Base-by-base conservation (phyloP, 371 early-diverging fungal species). In the Nosema muscidifuracis region DNA sequence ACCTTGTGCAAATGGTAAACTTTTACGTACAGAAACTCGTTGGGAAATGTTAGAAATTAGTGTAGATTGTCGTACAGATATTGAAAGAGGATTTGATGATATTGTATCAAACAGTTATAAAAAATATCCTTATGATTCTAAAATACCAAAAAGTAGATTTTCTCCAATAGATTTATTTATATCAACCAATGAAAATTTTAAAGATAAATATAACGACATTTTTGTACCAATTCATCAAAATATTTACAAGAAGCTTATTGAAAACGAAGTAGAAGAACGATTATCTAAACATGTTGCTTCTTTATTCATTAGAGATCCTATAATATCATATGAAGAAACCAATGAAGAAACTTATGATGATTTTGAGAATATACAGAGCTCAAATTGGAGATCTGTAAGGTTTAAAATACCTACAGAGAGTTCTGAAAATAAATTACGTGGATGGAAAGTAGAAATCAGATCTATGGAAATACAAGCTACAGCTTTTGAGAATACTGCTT, bases 311-410 rank as follows among this genome's bases (percentile, higher is more conserved):
- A 89, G 98, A 34, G 98, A 97, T 78, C 98, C 98, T 38, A 86
- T 97, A 36, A 93, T 96, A 12, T 87, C 94, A 22, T 95, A 91
- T 77, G 83, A 88, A 77, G 94, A 95, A 77, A 80, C 91, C 30
- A 81, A 93, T 64, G 84, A 92, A 61, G 15, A 47, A 31, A n/a
- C 31, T 43, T 36, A 15, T 42, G 76, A 75, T 44, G 78, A 81
- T 57, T 81, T 81, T 77, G 77, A 91, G 86, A 95, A 96, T 82
- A 86, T 97, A 57, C 95, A 97, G 86, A 91, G 91, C 24, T 95
- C 95, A 60, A 97, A 97, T 82, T 97, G 98, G 98, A 93, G 96
- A 84, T 91, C 93, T 12, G 89, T 95, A 87, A 87, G 98, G 13
- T 94, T 97, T 86, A 97, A 97, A 84, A 92, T 93, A 26, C 97